phyloP scores from a whole-genome alignment of 805 yeast species.

The Hemisphaericaspora nanyangensis region DNA sequence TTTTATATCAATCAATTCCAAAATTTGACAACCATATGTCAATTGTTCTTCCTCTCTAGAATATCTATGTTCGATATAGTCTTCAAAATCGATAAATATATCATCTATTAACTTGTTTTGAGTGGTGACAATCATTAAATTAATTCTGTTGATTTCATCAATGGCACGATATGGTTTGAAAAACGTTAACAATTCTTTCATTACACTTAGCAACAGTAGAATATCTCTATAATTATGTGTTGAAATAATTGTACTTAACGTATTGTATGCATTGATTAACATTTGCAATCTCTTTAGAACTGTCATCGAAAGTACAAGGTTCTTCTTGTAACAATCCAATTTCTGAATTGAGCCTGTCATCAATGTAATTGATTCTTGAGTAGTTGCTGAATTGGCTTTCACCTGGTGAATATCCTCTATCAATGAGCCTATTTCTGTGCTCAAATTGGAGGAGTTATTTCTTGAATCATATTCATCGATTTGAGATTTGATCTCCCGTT shows the following conservation, averaged over 20 bases:
- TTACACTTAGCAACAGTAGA: constrained; percentile 61
- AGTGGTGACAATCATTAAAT: constrained; percentile 54
- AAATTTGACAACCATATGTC: constrained; percentile 64
- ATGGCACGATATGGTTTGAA: constrained; percentile 81
- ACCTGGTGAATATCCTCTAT: constrained; percentile 45
- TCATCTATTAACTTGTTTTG: constrained; percentile 64
- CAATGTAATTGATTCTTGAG: constrained; percentile 57
- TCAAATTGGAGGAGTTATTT: constrained; percentile 14
- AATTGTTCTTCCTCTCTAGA: constrained; percentile 27
- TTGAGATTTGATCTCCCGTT: constrained; percentile 38
- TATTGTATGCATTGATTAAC: constrained; percentile 71
- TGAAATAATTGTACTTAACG: constrained; percentile 45
- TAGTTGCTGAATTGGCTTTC: constrained; percentile 44
- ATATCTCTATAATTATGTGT: constrained; percentile 53
- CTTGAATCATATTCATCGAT: constrained; percentile 31
- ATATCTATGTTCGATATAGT: constrained; percentile 28
- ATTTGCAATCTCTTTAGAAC: constrained; percentile 83
- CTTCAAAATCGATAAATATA: constrained; percentile 70
- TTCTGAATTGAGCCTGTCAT: constrained; percentile 77
- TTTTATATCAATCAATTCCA: constrained; percentile 61
- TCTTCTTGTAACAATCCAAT: constrained; percentile 79
- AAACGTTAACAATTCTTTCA: constrained; percentile 64
- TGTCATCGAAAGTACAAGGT: constrained; percentile 80
- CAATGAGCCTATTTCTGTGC: constrained; percentile 35
- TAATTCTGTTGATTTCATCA: constrained; percentile 68